Base-by-base conservation (phyloP, 2,329 filamentous ascomycete species). In the Arachnomyces sp. region DNA sequence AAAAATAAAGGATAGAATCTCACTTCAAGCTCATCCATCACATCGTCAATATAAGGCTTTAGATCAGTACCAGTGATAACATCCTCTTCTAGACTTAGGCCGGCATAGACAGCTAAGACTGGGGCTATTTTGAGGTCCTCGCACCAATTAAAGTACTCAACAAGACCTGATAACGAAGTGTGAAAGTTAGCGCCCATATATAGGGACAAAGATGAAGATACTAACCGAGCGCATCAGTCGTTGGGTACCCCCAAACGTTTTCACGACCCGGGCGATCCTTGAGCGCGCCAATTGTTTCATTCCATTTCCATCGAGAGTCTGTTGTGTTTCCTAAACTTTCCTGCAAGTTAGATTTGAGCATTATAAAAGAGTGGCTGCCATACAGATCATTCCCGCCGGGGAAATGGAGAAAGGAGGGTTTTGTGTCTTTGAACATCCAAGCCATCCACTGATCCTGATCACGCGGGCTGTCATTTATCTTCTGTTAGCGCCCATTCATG, bases 331-430 rank as follows among this genome's bases (percentile, higher is more conserved):
- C 58, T 45, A 58, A 55, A 12, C 49, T 36, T 21, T 38, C 40
- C 37, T 38, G 44, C 4, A 48, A 13, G 7, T 39, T 8, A 12
- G 18, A 21, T 14, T 28, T 16, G 21, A 9, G 9, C 9, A 5
- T 25, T 9, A 25, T 25, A 25, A 25, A 25, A 9, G 9, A 25
- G 21, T 25, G n/a, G n/a, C n/a, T 17, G 3, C 28, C 59, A 42
- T 53, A 60, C 56, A 82, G 59, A 63, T 79, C 80, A 52, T 80
- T 81, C 7, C 78, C 80, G 4, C 81, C 81, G 0, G 80, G 80
- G 43, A 82, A 74, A 12, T 81, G 72, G 34, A 84, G 68, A 48
- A 82, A 73, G n/a, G 68, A 70, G 0, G 74, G 72, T 38, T 75
- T 71, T 1, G 78, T 53, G 5, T 62, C 68, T 3, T 68, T 71